Evolutionary conservation across 805 yeast genomes (phyloP), one percentile per base, ranked within the genome.

Genomic region (Martiniozyma abietophila): DNA sequence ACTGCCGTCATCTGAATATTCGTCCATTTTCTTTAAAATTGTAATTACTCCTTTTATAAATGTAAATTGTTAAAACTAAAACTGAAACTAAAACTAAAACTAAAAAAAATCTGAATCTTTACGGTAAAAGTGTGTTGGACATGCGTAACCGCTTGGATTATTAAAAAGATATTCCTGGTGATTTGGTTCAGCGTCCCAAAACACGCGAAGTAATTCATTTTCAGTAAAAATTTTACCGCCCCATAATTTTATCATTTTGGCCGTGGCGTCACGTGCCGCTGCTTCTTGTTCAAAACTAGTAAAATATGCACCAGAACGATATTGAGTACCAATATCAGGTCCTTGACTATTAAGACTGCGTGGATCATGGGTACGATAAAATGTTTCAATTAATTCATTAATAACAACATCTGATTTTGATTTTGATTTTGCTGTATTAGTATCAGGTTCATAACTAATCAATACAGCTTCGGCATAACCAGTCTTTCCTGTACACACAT

Each of bases 131-230:
- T 89, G 97, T 4, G 89, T 76, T 15, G 95, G 89, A 54, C 97
- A 89, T 39, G 81, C 83, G 56, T 88, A 85, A 5, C 96, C 96
- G 4, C 62, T 58, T 3, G 96, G 94, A 54, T 89, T 85, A 49
- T 74, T 76, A 37, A 69, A 67, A 48, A 89, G 64, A 54, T 92
- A 89, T 41, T 68, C 51, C 54, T 89, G 97, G 56, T 89, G 98
- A 55, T 88, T 89, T 24, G 77, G 88, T 58, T 89, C 98, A n/a
- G 96, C 97, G 52, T 88, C 96, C 64, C 77, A 80, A 67, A 83
- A 92, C 39, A 64, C 65, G 32, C 63, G 53, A 29, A 85, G 67
- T 7, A 82, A 80, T 50, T 74, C 80, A 33, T 88, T 71, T 29
- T 59, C 61, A 1, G 97, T 86, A 29, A 63, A 80, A 18, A 92